phyloP scores from a whole-genome alignment of 2,329 filamentous ascomycete genomes.

The Biscogniauxia mediterranea region DNA sequence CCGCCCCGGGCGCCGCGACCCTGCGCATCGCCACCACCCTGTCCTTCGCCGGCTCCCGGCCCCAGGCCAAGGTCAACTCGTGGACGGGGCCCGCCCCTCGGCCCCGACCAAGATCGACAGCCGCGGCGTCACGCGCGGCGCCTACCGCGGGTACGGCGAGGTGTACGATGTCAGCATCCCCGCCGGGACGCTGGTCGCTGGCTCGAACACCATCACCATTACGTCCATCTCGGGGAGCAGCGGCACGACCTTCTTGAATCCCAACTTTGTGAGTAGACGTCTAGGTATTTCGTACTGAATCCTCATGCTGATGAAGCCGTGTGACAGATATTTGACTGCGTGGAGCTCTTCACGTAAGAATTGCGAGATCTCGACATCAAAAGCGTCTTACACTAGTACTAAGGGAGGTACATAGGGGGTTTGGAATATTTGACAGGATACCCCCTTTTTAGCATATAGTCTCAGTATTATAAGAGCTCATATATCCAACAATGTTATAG shows the following conservation, averaged over 20 bases:
- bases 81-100: constrained; percentile 48
- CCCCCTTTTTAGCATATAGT: no score
- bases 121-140: constrained; percentile 63
- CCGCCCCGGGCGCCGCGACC: constrained; percentile 53
- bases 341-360: constrained; percentile 32
- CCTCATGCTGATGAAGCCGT: not conserved
- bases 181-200: constrained; percentile 55
- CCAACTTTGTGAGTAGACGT: constrained; percentile 48
- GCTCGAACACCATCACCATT: constrained; percentile 63
- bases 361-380: no score
- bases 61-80: constrained; percentile 55
- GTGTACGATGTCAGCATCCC: constrained; percentile 63
- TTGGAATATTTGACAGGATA: no score
- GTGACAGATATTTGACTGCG: constrained; percentile 32
- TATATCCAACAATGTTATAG: no score
- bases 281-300: not conserved
- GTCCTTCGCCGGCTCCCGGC: constrained; percentile 58
- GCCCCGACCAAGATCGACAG: constrained; percentile 63
- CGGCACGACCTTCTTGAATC: constrained; percentile 53
- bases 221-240: constrained; percentile 57
- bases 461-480: no score
- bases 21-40: constrained; percentile 65
- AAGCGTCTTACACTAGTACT: no score
- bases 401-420: no score
- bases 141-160: constrained; percentile 62